Conservation (phyloP, 257 asterid genomes). For the Leptodermis oblonga region DNA sequence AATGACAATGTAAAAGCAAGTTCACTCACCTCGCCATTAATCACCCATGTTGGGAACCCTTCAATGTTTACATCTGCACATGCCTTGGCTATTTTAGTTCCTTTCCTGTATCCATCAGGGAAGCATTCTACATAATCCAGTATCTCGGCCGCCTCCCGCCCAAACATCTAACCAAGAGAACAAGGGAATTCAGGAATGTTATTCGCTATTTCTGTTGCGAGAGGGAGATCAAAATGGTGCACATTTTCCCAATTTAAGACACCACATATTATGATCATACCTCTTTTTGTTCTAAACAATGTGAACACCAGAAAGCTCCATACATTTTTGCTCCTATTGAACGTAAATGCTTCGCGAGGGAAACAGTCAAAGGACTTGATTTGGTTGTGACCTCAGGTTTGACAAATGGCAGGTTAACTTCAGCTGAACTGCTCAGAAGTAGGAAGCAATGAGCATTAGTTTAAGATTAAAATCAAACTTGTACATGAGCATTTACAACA, state of each 20-base stretch:
- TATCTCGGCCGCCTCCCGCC: constrained; percentile 69
- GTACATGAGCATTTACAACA: neutral
- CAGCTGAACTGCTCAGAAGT: constrained; percentile 42
- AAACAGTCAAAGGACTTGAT: constrained; percentile 76
- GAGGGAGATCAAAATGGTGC: neutral
- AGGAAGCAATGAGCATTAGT: constrained; percentile 2
- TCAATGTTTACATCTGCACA: constrained; percentile 54
- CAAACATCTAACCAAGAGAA: constrained; percentile 56
- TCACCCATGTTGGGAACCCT: constrained; percentile 81
- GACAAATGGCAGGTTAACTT: constrained; percentile 50
- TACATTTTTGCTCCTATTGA: constrained; percentile 80
- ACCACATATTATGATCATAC: constrained; percentile 28
- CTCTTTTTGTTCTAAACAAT: constrained; percentile 80
- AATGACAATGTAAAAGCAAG: neutral
- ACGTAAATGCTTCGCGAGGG: constrained; percentile 74
- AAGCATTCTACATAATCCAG: constrained; percentile 85
- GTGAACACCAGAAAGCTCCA: constrained; percentile 98
- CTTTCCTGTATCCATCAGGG: constrained; percentile 66
- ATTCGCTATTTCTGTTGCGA: neutral
- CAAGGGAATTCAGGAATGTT: constrained; percentile 4
- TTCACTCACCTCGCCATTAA: constrained; percentile 64
- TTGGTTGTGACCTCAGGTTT: constrained; percentile 51
- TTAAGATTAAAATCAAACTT: neutral
- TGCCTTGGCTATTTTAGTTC: constrained; percentile 60
- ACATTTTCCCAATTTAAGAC: neutral